Conservation (phyloP, 78 protist genomes). For the Andalucia godoyi region DNA sequence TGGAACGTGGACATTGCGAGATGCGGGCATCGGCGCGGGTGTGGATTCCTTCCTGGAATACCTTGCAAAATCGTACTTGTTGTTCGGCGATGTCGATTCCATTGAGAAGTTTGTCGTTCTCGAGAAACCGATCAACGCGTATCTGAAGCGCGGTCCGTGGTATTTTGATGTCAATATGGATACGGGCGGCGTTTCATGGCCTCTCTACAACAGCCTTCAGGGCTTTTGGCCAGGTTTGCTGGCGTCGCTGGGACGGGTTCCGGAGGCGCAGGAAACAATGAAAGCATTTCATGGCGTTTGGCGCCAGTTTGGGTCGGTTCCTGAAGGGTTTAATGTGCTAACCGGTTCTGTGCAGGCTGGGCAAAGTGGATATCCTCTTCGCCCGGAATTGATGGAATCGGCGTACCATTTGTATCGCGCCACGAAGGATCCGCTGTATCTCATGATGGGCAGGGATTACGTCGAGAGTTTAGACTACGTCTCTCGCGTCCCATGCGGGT, state of each 20-base stretch:
- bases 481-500: slow-evolving; percentile 37
- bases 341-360: slow-evolving; percentile 2
- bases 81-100: slow-evolving; percentile 38
- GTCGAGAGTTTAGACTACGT: background rate
- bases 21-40: slow-evolving; percentile 66
- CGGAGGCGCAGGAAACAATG: slow-evolving; percentile 13
- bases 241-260: slow-evolving; percentile 27
- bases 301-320: slow-evolving; percentile 52
- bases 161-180: slow-evolving; percentile 62
- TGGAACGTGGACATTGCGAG: slow-evolving; percentile 66
- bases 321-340: slow-evolving; percentile 46
- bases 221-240: slow-evolving; percentile 78
- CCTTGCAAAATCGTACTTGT: slow-evolving; percentile 45
- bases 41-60: slow-evolving; percentile 82
- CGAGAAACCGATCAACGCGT: background rate
- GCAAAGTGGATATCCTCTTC: slow-evolving; percentile 55
- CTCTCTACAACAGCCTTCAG: background rate
- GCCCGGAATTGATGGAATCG: slow-evolving; percentile 81
- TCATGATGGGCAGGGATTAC: slow-evolving; percentile 14
- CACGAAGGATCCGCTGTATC: slow-evolving; percentile 20
- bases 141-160: slow-evolving; percentile 15
- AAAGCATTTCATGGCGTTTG: slow-evolving; percentile 33
- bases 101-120: slow-evolving; percentile 1
- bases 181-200: slow-evolving; percentile 7
- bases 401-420: slow-evolving; percentile 44